Evolutionary conservation across 108 stramenopile genomes (phyloP), one percentile per base, ranked within the genome.

Genomic region (Stephanodiscus minutulus): DNA sequence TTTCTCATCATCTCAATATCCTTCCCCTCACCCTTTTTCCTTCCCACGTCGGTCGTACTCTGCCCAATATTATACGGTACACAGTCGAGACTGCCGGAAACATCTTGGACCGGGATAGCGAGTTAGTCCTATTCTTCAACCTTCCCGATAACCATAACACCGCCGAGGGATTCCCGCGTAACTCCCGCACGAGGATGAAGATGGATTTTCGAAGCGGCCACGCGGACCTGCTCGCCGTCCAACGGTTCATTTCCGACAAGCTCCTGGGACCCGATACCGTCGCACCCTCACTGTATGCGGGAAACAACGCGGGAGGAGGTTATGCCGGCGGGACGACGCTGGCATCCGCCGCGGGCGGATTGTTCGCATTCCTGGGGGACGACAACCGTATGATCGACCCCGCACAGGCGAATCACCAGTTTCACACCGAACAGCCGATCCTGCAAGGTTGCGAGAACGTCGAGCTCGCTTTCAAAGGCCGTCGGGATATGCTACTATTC

Each of bases 11-110:
- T n/a, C 25, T 1, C 9, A 4, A 39, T 9, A 20, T n/a, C n/a
- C n/a, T n/a, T n/a, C n/a, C n/a, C 17, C 29, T 35, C 3, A 27
- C 7, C 15, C 13, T 3, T 21, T 31, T 7, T 65, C 41, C 11
- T 5, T 5, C 64, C 20, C 50, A 28, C 50, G 17, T 53, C 41
- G 7, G 35, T 44, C n/a, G n/a, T 39, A 11, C 39, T n/a, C 33
- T 47, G 18, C 33, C 22, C 24, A 33, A 25, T 59, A 5, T 28
- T 17, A 28, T 60, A 61, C 53, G n/a, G 59, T 11, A 33, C 55
- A 17, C 46, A 74, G 86, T 90, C 12, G 84, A 90, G 73, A 90
- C 87, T 17, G 87, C 89, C 29, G 89, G 89, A 2, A 84, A 81
- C 52, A 70, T 84, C 21, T 25, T 90, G 11, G 87, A 90, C 44